Evolutionary conservation across 2,329 filamentous ascomycete genomes (phyloP), one percentile per base, ranked within the genome.

Genomic region (Sordariomycetes sp.): DNA sequence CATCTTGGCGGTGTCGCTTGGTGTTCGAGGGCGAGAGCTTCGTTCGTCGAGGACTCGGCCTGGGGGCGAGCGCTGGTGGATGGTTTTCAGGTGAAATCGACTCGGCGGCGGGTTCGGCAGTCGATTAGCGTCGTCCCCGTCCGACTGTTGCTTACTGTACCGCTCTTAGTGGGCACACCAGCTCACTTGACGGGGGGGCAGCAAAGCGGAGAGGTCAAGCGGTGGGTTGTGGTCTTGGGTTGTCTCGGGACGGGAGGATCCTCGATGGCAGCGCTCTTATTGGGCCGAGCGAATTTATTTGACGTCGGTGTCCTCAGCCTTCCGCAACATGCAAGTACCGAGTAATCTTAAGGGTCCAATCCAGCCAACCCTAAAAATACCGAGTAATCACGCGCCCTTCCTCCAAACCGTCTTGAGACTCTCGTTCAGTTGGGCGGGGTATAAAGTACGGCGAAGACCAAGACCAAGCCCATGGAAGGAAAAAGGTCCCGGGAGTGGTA

Each of bases 1-100:
- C 62, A 75, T 59, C 67, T 71, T 70, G 62, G 69, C 65, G 74
- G n/a, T 50, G 12, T n/a, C n/a, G 43, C 20, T 22, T 46, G 16
- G 16, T 16, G 16, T 46, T 46, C 14, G 40, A 46, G 76, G 77
- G 65, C 59, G 61, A 61, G 52, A 55, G 50, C 32, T 35, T 35
- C 37, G 43, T 11, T n/a, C 40, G 40, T 46, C 40, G 22, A 50
- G 46, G 14, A 43, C 37, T 43, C 37, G 37, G 37, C 37, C 37
- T 4, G 37, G 18, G n/a, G 20, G 46, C 7, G n/a, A n/a, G 20
- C 3, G 46, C 12, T 50, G 46, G 43, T 16, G 40, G 40, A n/a
- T 6, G 40, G 40, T 3, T 50, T 50, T 50, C 22, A 50, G 46
- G 11, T 24, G 46, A 22, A 11, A 22, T 24, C 22, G 8, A 50